phyloP scores from a whole-genome alignment of 2,329 filamentous ascomycete genomes.

The Diaporthe amygdali region DNA sequence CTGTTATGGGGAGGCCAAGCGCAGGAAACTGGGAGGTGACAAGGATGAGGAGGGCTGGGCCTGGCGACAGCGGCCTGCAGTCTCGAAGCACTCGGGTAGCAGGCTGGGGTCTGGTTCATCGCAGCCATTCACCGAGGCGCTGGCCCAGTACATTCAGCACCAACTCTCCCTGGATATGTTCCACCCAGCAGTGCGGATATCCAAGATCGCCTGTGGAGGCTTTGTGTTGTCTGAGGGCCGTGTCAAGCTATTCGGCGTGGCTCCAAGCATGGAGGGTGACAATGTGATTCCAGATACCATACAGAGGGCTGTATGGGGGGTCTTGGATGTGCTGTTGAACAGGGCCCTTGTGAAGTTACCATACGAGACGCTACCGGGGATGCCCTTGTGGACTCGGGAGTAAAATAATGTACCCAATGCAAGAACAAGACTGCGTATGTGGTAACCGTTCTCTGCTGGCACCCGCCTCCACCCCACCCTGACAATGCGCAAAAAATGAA shows the following conservation, averaged over 20 bases:
- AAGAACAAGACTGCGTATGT: background rate
- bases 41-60: slow-evolving; percentile 58
- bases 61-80: slow-evolving; percentile 42
- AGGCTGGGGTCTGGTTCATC: background rate
- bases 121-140: slow-evolving; percentile 56
- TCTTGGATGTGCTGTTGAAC: slow-evolving; percentile 19
- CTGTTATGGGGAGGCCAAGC: slow-evolving; percentile 39
- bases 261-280: background rate
- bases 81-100: background rate
- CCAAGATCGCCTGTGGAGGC: slow-evolving; percentile 59
- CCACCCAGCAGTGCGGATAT: slow-evolving; percentile 58
- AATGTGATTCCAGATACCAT: background rate
- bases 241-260: slow-evolving; percentile 50
- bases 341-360: background rate
- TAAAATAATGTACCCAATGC: background rate
- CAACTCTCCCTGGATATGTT: slow-evolving; percentile 61
- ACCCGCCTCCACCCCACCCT: too few relatives aligned
- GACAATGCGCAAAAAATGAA: background rate
- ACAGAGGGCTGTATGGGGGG: slow-evolving; percentile 18
- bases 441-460: too few relatives aligned
- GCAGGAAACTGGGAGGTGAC: slow-evolving; percentile 51
- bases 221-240: slow-evolving; percentile 60
- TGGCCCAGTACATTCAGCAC: slow-evolving; percentile 54
- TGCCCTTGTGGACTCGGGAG: background rate
- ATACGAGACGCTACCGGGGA: background rate